Evolutionary conservation across 805 yeast genomes (phyloP).

Genomic region (Pichia heedii): DNA sequence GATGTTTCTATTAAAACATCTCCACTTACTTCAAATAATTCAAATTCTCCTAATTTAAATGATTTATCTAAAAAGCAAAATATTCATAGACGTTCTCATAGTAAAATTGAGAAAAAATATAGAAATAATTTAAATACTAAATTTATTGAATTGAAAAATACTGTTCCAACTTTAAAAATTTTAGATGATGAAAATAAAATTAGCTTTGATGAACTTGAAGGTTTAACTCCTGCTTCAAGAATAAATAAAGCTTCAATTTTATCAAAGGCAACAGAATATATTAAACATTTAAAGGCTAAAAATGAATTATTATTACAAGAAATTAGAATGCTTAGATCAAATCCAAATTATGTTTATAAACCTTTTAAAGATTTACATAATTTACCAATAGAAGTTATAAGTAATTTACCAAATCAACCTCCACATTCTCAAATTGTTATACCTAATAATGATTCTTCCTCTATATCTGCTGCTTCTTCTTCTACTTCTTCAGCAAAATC

Average conservation of each 20-base stretch:
- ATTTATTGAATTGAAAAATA: conserved; percentile 59
- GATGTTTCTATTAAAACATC: neutral
- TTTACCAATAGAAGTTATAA: conserved; percentile 7
- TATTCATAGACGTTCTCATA: conserved; percentile 49
- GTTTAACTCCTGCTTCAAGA: conserved; percentile 65
- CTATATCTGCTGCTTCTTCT: too few relatives aligned
- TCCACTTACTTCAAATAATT: neutral
- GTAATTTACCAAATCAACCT: conserved; percentile 5
- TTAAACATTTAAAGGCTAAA: conserved; percentile 57
- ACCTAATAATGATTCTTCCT: neutral
- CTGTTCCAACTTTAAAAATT: conserved; percentile 69
- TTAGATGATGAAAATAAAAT: conserved; percentile 30
- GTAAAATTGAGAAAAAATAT: conserved; percentile 74
- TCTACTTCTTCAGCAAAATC: too few relatives aligned
- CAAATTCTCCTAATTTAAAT: neutral
- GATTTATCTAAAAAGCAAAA: too few relatives aligned
- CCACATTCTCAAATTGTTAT: conserved; percentile 1
- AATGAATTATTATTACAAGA: conserved; percentile 45
- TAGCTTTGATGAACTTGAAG: conserved; percentile 49
- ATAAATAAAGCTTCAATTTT: conserved; percentile 72
- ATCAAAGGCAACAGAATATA: conserved; percentile 74
- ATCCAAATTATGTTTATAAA: conserved; percentile 4
- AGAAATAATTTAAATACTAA: conserved; percentile 68
- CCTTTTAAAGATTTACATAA: conserved; percentile 1
- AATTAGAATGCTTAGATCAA: conserved; percentile 27